A percentile compares a stretch with the other conserved stretches of the same genome.
phyloP scores from a whole-genome alignment of 345 rosid genomes.

The Erodium maritimum region DNA sequence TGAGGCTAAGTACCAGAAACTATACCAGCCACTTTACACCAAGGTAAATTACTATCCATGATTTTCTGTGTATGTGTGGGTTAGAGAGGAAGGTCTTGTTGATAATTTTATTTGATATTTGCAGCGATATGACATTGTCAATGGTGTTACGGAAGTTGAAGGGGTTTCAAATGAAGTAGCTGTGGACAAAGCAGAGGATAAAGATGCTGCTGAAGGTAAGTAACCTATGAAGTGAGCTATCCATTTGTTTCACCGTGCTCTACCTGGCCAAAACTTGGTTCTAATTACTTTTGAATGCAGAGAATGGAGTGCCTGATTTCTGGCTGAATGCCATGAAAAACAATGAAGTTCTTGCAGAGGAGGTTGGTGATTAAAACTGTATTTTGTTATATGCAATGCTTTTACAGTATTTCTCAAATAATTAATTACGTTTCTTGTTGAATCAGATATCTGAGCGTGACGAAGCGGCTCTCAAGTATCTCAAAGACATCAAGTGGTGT shows the following conservation, averaged over 20 bases:
- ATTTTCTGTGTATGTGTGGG: not conserved
- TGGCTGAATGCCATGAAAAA: constrained; percentile 91
- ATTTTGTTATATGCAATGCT: not conserved
- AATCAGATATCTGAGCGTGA: constrained; percentile 18
- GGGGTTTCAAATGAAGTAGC: constrained; percentile 28
- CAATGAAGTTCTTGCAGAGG: constrained; percentile 68
- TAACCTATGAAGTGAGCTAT: not conserved
- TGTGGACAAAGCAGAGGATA: constrained; percentile 39
- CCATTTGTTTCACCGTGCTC: not conserved
- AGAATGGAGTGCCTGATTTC: constrained; percentile 82
- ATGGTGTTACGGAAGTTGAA: constrained; percentile 51
- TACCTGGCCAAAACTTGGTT: constrained; percentile 2
- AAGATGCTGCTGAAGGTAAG: constrained; percentile 44
- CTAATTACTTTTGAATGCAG: constrained; percentile 24
- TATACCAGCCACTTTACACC: constrained; percentile 59
- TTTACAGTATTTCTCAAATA: not conserved
- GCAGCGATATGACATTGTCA: constrained; percentile 70
- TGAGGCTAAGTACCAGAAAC: constrained; percentile 68
- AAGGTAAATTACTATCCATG: constrained; percentile 29
- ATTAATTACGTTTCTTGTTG: constrained; percentile 1
- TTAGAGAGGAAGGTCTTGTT: not conserved
- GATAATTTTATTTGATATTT: not conserved
- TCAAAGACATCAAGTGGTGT: constrained; percentile 18
- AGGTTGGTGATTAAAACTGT: constrained; percentile 29
- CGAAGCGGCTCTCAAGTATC: constrained; percentile 19